Percentiles rank a stretch among this genome's conserved stretches.
Conservation (phyloP, 2,329 filamentous ascomycete genomes). For the Aspergillus felis region DNA sequence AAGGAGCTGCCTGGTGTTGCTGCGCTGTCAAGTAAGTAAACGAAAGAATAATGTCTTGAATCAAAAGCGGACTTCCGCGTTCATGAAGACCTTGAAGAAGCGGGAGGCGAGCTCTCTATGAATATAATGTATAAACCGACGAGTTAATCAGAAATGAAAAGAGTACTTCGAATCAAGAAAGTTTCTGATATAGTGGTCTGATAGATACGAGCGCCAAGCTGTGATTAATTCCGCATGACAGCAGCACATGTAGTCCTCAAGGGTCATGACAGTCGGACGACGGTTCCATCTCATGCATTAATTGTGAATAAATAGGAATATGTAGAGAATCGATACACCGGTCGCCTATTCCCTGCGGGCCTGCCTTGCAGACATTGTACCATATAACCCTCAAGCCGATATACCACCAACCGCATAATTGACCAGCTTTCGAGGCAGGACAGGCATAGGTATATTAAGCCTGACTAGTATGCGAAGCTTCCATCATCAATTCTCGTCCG, state of each 20-base stretch:
- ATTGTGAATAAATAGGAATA: background rate
- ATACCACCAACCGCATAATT: background rate
- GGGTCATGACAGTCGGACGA: background rate
- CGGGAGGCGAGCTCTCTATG: constrained; percentile 9
- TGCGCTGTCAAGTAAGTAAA: constrained; percentile 75
- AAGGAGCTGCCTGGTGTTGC: constrained; percentile 93
- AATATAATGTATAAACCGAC: constrained; percentile 36
- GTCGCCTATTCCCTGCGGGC: background rate
- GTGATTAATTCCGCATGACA: constrained; percentile 8
- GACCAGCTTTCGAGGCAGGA: background rate
- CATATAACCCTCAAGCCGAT: background rate
- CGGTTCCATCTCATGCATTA: background rate
- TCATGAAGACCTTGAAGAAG: background rate
- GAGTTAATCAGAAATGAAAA: constrained; percentile 18
- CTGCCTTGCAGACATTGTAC: background rate
- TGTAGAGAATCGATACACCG: background rate
- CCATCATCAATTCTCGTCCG: background rate
- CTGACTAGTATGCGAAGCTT: background rate
- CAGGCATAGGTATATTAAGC: background rate
- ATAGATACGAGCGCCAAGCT: constrained; percentile 29
- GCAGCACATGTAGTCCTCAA: too few species aligned
- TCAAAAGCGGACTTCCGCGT: constrained; percentile 4
- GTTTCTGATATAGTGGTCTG: constrained; percentile 19
- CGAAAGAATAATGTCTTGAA: constrained; percentile 1
- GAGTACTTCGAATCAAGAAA: constrained; percentile 12